phyloP scores from a whole-genome alignment of 2,329 filamentous ascomycete genomes.

The Xylariales sp. region DNA sequence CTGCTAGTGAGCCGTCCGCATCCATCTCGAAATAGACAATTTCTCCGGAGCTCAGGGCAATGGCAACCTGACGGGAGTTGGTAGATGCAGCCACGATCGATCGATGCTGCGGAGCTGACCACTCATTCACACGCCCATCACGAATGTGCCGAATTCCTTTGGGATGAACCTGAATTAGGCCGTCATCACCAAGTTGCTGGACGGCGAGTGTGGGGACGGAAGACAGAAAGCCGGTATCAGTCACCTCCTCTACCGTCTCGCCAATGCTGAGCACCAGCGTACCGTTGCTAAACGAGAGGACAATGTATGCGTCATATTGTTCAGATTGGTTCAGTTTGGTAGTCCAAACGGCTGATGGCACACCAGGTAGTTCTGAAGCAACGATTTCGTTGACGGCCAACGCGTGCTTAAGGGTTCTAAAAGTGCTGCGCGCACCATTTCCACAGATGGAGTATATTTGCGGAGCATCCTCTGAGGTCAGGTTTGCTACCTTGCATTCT shows the following conservation, averaged over 20 bases:
- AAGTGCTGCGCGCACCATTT: conserved; percentile 81
- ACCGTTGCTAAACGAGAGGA: conserved; percentile 86
- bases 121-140: conserved; percentile 77
- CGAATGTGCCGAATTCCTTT: conserved; percentile 91
- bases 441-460: conserved; percentile 95
- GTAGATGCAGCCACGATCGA: conserved; percentile 93
- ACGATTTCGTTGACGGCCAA: conserved; percentile 92
- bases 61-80: conserved; percentile 88
- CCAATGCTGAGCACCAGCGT: conserved; percentile 93
- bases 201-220: conserved; percentile 87
- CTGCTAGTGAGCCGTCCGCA: conserved; percentile 79
- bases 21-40: conserved; percentile 99
- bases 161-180: conserved; percentile 91
- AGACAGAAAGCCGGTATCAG: conserved; percentile 86
- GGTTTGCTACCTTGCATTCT: conserved; percentile 86
- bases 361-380: conserved; percentile 84
- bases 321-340: conserved; percentile 80
- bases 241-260: conserved; percentile 94
- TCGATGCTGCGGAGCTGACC: conserved; percentile 87
- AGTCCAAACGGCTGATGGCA: conserved; percentile 92
- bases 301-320: conserved; percentile 88
- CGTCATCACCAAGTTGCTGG: conserved; percentile 90
- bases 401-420: conserved; percentile 88
- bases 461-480: conserved; percentile 88
- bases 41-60: conserved; percentile 92